Evolutionary conservation across 1,139 yeast species (phyloP), one percentile per base, ranked within the genome.

Genomic region (Candida buenavistaensis): DNA sequence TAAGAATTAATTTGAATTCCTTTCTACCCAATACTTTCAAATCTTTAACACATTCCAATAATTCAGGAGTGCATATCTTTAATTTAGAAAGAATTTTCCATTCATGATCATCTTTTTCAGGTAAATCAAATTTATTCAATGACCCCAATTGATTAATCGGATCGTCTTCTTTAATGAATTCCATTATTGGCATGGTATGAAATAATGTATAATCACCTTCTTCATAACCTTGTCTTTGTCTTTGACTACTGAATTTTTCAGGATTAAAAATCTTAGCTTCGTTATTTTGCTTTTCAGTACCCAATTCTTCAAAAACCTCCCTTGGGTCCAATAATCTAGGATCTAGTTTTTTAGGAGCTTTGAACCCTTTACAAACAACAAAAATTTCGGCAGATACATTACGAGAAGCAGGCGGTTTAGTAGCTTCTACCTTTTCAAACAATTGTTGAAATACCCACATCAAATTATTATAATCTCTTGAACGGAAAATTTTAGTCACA

Each of bases 331-430:
- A 70, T 39, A 92, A 71, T 53, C 95, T 77, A 30, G 97, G 96
- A 64, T 94, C 98, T 44, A 92, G 62, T 58, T 86, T 89, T 59
- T 89, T 88, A 33, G 98, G 98, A 9, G 97, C 97, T 59, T 89
- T 92, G 67, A 86, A 92, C 11, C 95, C 95, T 60, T 82, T 82
- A 64, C 99, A 92, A 25, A 90, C 97, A 36, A 92, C 98, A 55
- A 92, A 92, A 54, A 94, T 94, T 72, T 92, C 99, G 2, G 98
- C 98, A 51, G 98, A 92, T 15, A 94, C 98, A 62, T 87, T 87
- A 81, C 99, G 90, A 29, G 97, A 89, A 13, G 97, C 92, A 13
- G 98, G 97, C 6, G 99, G 99, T 55, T 92, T 92, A 1, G 98
- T 92, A 9, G 98, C 98, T 59, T 92, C 98, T 31, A 92, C 97